Evolutionary conservation across 2,329 filamentous ascomycete genomes (phyloP).

Genomic region (Tricladium varicosporioides): DNA sequence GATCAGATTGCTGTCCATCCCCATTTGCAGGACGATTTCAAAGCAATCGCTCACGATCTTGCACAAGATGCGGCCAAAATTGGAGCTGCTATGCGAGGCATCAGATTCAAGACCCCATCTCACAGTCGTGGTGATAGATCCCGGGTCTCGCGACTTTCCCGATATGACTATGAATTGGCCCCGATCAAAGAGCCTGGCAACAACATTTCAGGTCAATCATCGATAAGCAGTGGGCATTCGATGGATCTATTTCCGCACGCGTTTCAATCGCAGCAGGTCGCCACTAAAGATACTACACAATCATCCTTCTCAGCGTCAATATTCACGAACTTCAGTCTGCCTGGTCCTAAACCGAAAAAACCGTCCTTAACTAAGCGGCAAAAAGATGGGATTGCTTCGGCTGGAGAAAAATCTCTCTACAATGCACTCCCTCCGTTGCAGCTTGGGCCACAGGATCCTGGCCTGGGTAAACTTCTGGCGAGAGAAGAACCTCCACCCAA

Average conservation of each 20-base stretch:
- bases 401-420: neutral
- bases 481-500: neutral
- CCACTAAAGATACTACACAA: conserved; percentile 10
- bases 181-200: neutral
- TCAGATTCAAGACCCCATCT: neutral
- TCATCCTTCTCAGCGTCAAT: conserved; percentile 22
- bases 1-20: neutral
- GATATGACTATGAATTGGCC: neutral
- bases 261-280: conserved; percentile 17
- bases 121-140: neutral
- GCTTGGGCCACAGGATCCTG: neutral
- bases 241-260: conserved; percentile 27
- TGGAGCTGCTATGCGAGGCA: neutral
- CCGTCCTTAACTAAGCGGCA: neutral
- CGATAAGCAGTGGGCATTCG: conserved; percentile 21
- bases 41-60: conserved; percentile 10
- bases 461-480: neutral
- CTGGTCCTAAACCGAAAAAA: conserved; percentile 21
- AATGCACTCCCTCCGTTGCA: neutral
- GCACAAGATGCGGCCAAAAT: conserved; percentile 3
- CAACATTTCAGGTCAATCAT: conserved; percentile 3
- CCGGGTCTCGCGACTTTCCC: neutral
- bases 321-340: conserved; percentile 30
- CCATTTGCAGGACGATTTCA: conserved; percentile 14
- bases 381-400: neutral